Conservation (phyloP, 2,329 filamentous ascomycete genomes). For the Chaetoscypha palmicola region DNA sequence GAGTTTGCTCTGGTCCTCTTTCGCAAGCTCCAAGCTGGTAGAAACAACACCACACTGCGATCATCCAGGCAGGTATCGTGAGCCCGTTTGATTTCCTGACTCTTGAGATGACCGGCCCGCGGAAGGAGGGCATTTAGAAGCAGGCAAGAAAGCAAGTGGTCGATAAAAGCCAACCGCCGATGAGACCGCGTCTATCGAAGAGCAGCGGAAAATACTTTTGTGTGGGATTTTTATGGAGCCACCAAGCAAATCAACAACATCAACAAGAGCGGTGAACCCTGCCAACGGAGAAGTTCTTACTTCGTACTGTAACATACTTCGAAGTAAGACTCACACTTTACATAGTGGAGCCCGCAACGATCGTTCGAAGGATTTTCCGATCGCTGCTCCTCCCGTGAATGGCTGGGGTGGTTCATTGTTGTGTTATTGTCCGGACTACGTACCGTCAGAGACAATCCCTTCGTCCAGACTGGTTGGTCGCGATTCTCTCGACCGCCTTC, state of each 20-base stretch:
- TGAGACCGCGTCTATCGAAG: background rate
- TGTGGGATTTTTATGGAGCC: too few relatives aligned
- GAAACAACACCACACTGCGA: too few relatives aligned
- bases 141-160: too few relatives aligned
- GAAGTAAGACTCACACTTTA: too few relatives aligned
- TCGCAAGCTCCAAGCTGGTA: too few relatives aligned
- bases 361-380: conserved; percentile 13
- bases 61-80: conserved; percentile 10
- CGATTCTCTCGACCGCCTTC: too few relatives aligned
- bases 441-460: too few relatives aligned
- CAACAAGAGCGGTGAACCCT: conserved; percentile 19
- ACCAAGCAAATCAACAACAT: conserved; percentile 1
- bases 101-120: background rate
- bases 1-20: conserved; percentile 10
- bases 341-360: background rate
- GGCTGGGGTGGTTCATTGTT: too few relatives aligned
- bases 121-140: background rate
- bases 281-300: conserved; percentile 4
- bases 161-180: background rate
- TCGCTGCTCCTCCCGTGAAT: background rate
- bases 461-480: too few relatives aligned
- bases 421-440: conserved; percentile 11
- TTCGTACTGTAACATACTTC: too few relatives aligned
- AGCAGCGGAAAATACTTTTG: too few relatives aligned
- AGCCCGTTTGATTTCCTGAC: too few relatives aligned